phyloP scores from a whole-genome alignment of 306 rosid genomes.

The Geum urbanum region DNA sequence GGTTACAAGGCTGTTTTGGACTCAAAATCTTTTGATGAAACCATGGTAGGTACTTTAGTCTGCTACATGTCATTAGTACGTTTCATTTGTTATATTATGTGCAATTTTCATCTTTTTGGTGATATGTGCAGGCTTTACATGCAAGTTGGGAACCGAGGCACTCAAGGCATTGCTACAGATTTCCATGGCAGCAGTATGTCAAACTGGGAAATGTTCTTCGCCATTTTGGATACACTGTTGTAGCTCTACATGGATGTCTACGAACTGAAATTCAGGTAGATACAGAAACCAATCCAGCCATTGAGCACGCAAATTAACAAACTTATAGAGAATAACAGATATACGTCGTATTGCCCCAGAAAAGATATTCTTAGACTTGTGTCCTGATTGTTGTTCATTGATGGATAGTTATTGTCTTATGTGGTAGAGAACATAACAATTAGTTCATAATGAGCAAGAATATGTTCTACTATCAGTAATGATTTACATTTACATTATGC shows the following conservation, averaged over 20 bases:
- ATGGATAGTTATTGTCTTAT: constrained; percentile 2
- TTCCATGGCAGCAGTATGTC: constrained; percentile 91
- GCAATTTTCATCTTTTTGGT: background rate
- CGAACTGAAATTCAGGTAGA: constrained; percentile 82
- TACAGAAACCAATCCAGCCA: background rate
- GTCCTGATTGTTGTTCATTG: background rate
- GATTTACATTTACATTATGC: no score
- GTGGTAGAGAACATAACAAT: background rate
- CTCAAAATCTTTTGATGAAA: constrained; percentile 83
- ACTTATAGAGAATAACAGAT: background rate
- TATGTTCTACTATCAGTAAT: background rate
- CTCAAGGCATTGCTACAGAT: constrained; percentile 62
- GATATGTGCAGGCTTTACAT: constrained; percentile 58
- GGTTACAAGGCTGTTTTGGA: constrained; percentile 91
- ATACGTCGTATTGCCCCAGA: background rate
- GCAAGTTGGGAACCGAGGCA: constrained; percentile 99
- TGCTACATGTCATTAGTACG: constrained; percentile 5
- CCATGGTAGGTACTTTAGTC: constrained; percentile 41
- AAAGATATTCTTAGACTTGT: background rate
- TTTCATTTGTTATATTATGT: background rate
- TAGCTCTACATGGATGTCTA: constrained; percentile 88
- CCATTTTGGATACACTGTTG: constrained; percentile 85
- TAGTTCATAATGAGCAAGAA: constrained; percentile 3
- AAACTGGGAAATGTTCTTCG: constrained; percentile 89
- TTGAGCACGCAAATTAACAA: background rate